Base-by-base conservation (phyloP, 352 stramenopile genomes). In the Phytophthora idaei region DNA sequence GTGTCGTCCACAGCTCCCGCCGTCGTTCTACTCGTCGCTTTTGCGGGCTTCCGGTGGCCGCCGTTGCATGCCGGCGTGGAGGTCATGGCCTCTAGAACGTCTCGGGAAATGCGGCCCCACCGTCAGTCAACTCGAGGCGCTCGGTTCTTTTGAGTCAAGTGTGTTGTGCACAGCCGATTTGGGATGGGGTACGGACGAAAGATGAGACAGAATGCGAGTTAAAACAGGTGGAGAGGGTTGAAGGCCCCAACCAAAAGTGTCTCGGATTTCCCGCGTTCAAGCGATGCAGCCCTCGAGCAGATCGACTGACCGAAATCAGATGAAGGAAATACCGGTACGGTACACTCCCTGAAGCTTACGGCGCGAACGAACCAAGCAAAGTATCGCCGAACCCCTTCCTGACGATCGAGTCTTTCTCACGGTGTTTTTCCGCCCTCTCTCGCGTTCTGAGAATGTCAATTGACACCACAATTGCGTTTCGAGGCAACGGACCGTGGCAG, bases 151-250 rank as follows among this genome's bases (percentile, higher is more conserved):
- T 58, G 49, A 31, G 50, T 63, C 64, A 67, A 71, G 64, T 71
- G 51, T 17, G 48, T 66, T 46, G 56, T 73, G 65, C 58, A n/a
- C 36, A 41, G 29, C 14, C n/a, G 67, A 71, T 74, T 71, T 67
- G 67, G 61, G 50, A 32, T 67, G 55, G 61, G 61, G 61, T 69
- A 63, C 52, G 47, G 51, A 27, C 37, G 36, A 52, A 58, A 25
- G 50, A 60, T 55, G 67, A 32, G 56, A 60, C 61, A 29, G 48
- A 21, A 21, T 21, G 21, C 21, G 21, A 55, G 63, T 69, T 73
- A 57, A 64, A 21, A 68, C 52, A 61, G 44, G 53, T 58, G 57
- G 44, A 46, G 45, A 60, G 25, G 61, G 66, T 68, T 72, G 57
- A 72, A 69, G 56, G 45, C 27, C 37, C 17, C 31, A 2, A 21